These are phyloP conservation scores for Papilionanthe hybrid DNA, from an alignment of 116 monocot species.

Conservation along the genomic window DNA sequence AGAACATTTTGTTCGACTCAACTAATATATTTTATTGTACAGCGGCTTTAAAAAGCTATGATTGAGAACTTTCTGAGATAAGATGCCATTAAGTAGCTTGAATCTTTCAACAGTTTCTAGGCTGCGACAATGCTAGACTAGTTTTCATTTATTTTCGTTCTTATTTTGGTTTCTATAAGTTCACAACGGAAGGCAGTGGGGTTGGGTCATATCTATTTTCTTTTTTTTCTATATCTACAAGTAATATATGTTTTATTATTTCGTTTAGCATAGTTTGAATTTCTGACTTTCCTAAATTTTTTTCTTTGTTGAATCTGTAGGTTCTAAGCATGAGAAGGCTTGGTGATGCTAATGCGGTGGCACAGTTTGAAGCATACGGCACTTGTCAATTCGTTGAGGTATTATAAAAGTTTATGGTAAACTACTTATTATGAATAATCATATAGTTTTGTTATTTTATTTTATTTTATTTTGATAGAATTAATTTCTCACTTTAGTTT, in stretches of 20 bases:
- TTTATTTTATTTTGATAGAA: neutral
- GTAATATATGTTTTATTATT: neutral
- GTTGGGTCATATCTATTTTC: neutral
- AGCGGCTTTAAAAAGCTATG: neutral
- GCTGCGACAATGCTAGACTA: neutral
- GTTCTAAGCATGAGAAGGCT: conserved; percentile 37
- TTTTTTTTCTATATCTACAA: neutral
- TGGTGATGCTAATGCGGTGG: conserved; percentile 38
- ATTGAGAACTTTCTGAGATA: neutral
- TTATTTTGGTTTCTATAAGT: neutral
- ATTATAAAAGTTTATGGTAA: neutral
- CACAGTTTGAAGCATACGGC: conserved; percentile 30
- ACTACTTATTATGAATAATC: neutral
- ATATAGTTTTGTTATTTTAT: neutral
- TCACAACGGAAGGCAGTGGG: neutral
- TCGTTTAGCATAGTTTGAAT: neutral
- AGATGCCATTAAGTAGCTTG: neutral
- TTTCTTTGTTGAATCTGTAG: conserved; percentile 2
- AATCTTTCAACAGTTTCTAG: too few relatives aligned
- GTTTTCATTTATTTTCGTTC: neutral
- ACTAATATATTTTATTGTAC: neutral
- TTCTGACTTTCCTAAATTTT: too few relatives aligned
- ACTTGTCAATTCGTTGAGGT: conserved; percentile 28
- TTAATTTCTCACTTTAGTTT: neutral
- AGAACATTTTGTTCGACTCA: neutral